Evolutionary conservation across 129 eudicot genomes (phyloP).

Genomic region (Deinandra increscens): DNA sequence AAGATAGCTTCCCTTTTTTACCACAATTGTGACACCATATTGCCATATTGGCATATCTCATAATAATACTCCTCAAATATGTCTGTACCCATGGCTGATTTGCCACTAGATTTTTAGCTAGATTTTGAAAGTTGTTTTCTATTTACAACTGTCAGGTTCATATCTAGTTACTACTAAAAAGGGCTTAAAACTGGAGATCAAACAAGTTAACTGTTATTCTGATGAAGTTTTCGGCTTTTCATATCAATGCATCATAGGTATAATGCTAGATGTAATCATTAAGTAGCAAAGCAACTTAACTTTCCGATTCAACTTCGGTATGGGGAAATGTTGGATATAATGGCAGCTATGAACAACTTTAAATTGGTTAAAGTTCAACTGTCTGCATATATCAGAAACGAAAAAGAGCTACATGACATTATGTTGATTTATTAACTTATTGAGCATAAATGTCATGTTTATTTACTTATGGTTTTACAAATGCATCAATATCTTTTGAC

Average conservation of each 20-base stretch:
- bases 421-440: neutral
- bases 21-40: conserved; percentile 14
- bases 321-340: neutral
- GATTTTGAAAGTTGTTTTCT: neutral
- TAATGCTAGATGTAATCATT: too few species aligned
- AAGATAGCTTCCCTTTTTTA: conserved; percentile 31
- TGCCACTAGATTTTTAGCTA: neutral
- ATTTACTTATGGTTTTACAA: conserved; percentile 12
- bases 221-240: too few species aligned
- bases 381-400: neutral
- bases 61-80: neutral
- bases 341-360: neutral
- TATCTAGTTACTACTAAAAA: neutral
- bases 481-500: conserved; percentile 7
- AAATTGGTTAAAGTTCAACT: too few species aligned
- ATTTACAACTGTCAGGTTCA: conserved; percentile 2
- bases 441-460: conserved; percentile 7
- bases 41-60: too few species aligned
- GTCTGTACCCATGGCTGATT: too few species aligned
- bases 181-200: conserved; percentile 3
- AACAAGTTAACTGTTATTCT: too few species aligned
- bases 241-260: too few species aligned
- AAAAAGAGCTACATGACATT: neutral
- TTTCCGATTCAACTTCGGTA: too few species aligned
- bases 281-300: too few species aligned